A percentile compares a stretch with the other conserved stretches of the same genome.
phyloP scores from a whole-genome alignment of 495 filamentous ascomycete genomes.

The Tuber borchii region DNA sequence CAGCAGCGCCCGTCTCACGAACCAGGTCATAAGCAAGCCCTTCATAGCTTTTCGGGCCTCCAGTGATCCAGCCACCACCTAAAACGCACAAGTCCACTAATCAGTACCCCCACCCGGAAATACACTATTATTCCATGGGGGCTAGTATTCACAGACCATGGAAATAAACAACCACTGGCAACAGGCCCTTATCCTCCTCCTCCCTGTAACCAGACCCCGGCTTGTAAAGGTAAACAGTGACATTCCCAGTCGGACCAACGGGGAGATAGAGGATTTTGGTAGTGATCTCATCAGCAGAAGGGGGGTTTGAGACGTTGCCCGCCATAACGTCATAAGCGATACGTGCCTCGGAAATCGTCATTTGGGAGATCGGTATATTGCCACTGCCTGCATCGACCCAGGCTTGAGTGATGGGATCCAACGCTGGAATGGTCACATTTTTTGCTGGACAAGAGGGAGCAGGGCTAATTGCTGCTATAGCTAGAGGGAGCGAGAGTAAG shows the following conservation, averaged over 20 bases:
- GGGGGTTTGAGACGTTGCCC: slow-evolving; percentile 14
- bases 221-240: slow-evolving; percentile 28
- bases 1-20: slow-evolving; percentile 28
- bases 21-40: slow-evolving; percentile 29
- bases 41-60: slow-evolving; percentile 20
- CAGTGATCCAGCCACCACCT: slow-evolving; percentile 32
- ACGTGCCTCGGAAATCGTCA: slow-evolving; percentile 25
- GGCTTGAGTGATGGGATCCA: slow-evolving; percentile 38
- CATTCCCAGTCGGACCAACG: slow-evolving; percentile 17
- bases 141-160: slow-evolving; percentile 20
- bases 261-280: slow-evolving; percentile 27
- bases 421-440: slow-evolving; percentile 9
- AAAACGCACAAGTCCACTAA: neutral
- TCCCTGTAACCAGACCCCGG: neutral
- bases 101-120: neutral
- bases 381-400: slow-evolving; percentile 17
- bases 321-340: slow-evolving; percentile 17
- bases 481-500: neutral
- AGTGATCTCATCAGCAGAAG: neutral
- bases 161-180: slow-evolving; percentile 21
- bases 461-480: neutral
- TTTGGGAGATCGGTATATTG: slow-evolving; percentile 12
- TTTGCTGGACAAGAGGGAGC: neutral
- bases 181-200: neutral
- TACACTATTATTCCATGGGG: neutral